These are phyloP conservation scores for Helichrysum umbraculigerum DNA, from an alignment of 129 eudicot species.

Conservation along the genomic window DNA sequence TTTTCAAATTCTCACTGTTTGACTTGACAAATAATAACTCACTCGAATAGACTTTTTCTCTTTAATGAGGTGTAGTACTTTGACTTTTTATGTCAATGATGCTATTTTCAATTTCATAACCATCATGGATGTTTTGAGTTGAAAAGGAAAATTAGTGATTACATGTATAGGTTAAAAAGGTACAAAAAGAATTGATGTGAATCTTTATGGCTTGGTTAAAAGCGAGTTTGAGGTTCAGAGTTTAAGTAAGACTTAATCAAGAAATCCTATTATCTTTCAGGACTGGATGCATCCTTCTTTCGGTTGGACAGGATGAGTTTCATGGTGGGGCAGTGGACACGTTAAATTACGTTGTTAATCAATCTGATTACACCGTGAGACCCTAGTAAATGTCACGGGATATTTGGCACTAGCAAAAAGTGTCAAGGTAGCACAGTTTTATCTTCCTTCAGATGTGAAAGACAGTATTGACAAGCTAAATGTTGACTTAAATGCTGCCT, in stretches of 20 bases:
- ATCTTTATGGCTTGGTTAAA: neutral
- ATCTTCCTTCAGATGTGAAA: conserved; percentile 73
- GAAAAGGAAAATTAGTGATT: too few species aligned
- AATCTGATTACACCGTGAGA: conserved; percentile 90
- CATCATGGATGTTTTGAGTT: neutral
- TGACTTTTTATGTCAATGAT: neutral
- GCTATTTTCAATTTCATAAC: neutral
- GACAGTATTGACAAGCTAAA: conserved; percentile 76
- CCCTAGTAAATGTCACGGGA: conserved; percentile 69
- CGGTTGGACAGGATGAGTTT: conserved; percentile 83
- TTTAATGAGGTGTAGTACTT: neutral
- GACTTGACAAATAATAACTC: neutral
- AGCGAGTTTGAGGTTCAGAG: neutral
- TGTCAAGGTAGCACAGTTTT: conserved; percentile 76
- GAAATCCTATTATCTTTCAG: conserved; percentile 35
- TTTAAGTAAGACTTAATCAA: neutral
- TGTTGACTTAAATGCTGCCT: conserved; percentile 56
- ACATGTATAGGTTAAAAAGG: too few species aligned
- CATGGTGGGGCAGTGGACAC: conserved; percentile 75
- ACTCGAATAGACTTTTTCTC: neutral
- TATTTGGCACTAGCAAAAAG: conserved; percentile 77
- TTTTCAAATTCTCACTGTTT: neutral
- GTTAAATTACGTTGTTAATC: conserved; percentile 77
- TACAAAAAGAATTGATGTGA: too few species aligned
- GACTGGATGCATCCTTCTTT: conserved; percentile 80